Percentiles rank a stretch among this genome's conserved stretches.
Evolutionary conservation across 148 eudicot species (phyloP).

Genomic region (Rhododendron mucronatum): DNA sequence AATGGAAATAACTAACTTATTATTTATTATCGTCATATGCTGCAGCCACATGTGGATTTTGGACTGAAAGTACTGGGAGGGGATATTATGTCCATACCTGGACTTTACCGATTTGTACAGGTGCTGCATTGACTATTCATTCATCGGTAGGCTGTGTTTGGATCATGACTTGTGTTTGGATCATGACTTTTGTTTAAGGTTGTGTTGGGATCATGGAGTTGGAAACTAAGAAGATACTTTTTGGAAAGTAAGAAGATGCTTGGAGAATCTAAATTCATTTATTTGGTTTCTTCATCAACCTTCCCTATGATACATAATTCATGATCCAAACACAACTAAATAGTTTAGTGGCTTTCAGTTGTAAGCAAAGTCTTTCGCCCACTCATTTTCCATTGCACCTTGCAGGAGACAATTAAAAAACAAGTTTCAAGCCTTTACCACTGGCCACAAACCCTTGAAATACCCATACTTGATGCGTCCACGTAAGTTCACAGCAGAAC

Average conservation of each 20-base stretch:
- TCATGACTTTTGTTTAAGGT: background rate
- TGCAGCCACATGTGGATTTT: conserved; percentile 86
- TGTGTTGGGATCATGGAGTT: background rate
- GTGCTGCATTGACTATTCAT: conserved; percentile 22
- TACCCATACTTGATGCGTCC: conserved; percentile 78
- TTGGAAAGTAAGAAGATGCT: background rate
- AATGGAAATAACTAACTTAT: background rate
- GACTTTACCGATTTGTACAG: conserved; percentile 85
- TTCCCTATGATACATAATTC: background rate
- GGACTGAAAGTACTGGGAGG: conserved; percentile 81
- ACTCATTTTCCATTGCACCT: background rate
- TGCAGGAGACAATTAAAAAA: conserved; percentile 73
- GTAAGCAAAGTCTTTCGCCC: background rate
- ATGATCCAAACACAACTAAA: background rate
- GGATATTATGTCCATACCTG: conserved; percentile 90
- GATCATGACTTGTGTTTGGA: background rate
- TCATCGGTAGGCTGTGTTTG: background rate
- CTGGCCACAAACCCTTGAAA: conserved; percentile 83
- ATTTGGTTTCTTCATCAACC: background rate
- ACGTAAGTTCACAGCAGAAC: conserved; percentile 34
- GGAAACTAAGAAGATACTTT: background rate
- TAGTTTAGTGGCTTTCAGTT: background rate
- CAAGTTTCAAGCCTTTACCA: conserved; percentile 75
- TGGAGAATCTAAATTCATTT: background rate
- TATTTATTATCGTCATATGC: background rate